These are phyloP conservation scores for Sonneratia caseolaris DNA, from an alignment of 345 rosid genomes.

Conservation along the genomic window DNA sequence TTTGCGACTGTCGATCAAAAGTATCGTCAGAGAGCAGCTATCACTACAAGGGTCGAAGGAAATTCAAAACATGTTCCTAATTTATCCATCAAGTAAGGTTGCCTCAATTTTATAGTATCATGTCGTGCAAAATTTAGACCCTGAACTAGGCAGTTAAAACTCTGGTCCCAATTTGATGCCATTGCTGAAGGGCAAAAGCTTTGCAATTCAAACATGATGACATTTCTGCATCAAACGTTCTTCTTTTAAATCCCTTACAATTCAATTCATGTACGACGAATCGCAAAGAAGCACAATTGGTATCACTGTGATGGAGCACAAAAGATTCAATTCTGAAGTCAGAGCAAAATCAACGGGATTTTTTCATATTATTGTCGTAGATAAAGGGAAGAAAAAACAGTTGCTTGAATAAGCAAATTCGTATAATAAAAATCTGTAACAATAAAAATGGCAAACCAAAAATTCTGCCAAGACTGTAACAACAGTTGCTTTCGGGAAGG, in stretches of 20 bases:
- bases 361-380: background rate
- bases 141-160: background rate
- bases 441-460: background rate
- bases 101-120: no score
- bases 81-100: background rate
- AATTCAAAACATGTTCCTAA: background rate
- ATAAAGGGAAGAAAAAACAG: background rate
- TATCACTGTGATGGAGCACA: background rate
- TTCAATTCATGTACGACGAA: background rate
- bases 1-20: constrained; percentile 51
- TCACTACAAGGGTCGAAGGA: background rate
- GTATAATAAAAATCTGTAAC: no score
- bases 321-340: background rate
- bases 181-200: background rate
- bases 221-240: background rate
- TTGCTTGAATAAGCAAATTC: background rate
- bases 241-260: background rate
- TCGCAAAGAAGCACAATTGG: background rate
- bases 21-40: background rate
- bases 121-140: no score
- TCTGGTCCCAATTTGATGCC: background rate
- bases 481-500: background rate
- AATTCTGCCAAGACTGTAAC: background rate
- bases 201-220: background rate
- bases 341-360: background rate